Percentiles rank a stretch among this genome's conserved stretches.
Evolutionary conservation across 1,284 basidiomycete genomes (phyloP).

Genomic region (Rhodotorula sp.): DNA sequence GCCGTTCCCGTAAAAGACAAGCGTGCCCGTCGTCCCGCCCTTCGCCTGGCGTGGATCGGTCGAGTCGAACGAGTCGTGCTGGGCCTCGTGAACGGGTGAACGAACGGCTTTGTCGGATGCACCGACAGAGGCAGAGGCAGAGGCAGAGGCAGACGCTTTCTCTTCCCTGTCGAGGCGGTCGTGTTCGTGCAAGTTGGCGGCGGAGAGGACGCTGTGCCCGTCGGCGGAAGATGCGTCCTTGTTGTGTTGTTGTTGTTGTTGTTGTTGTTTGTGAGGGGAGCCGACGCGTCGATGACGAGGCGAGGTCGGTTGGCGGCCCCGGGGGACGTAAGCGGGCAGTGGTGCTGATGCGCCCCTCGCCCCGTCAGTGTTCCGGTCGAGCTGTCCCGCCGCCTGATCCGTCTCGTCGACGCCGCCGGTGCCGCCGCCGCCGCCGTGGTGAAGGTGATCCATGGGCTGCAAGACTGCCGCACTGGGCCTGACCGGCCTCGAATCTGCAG

Average conservation of each 20-base stretch:
- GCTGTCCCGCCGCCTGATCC: neutral
- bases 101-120: too few species aligned
- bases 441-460: constrained; percentile 21
- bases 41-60: neutral
- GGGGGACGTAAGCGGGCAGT: neutral
- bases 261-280: neutral
- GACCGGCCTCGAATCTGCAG: neutral
- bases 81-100: too few species aligned
- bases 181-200: constrained; percentile 3
- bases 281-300: neutral
- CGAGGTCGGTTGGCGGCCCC: neutral
- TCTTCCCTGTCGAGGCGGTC: neutral
- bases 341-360: neutral
- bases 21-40: constrained; percentile 9
- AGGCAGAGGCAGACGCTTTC: too few species aligned
- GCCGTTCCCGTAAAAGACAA: constrained; percentile 34
- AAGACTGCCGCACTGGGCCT: constrained; percentile 18
- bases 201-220: neutral
- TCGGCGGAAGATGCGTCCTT: neutral
- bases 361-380: too few species aligned
- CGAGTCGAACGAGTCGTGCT: too few species aligned
- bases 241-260: too few species aligned
- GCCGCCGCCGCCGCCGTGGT: too few species aligned
- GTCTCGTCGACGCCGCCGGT: neutral
- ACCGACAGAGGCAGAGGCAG: too few species aligned